phyloP scores from a whole-genome alignment of 2,329 filamentous ascomycete species.

The Nemania diffusa region DNA sequence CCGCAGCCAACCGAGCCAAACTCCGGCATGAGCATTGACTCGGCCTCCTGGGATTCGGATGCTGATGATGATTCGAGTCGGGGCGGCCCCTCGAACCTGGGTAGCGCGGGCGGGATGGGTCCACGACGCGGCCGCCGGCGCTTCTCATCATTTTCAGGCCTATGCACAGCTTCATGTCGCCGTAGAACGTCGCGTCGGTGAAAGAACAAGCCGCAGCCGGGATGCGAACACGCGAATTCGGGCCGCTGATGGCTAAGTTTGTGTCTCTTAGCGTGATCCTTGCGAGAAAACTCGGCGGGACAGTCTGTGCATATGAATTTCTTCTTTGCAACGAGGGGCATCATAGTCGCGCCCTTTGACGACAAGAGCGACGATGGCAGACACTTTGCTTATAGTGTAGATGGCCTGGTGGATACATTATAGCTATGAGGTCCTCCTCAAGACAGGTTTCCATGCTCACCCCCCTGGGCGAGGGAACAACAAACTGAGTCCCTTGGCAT shows the following conservation, averaged over 20 bases:
- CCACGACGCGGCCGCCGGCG: slow-evolving; percentile 28
- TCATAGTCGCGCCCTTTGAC: slow-evolving; percentile 10
- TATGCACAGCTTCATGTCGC: slow-evolving; percentile 26
- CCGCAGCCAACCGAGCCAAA: not conserved
- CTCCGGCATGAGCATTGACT: not conserved
- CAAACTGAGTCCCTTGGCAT: slow-evolving; percentile 11
- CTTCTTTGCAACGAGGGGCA: not conserved
- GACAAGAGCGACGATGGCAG: not conserved
- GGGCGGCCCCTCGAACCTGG: not conserved
- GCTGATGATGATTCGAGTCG: not conserved
- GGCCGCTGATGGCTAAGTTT: slow-evolving; percentile 29
- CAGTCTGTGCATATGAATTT: slow-evolving; percentile 27
- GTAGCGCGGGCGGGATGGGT: slow-evolving; percentile 18
- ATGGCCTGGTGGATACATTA: not conserved
- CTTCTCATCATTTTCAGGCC: slow-evolving; percentile 27
- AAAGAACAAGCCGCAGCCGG: slow-evolving; percentile 24
- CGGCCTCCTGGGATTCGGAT: not conserved
- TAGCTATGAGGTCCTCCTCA: not conserved
- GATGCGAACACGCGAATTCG: slow-evolving; percentile 18
- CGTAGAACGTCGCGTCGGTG: slow-evolving; percentile 26
- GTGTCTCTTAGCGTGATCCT: slow-evolving; percentile 31
- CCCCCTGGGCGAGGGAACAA: not conserved
- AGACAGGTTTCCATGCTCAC: not conserved
- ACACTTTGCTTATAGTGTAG: not conserved
- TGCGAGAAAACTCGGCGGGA: slow-evolving; percentile 28